Percentiles rank a stretch among this genome's conserved stretches.
Evolutionary conservation across 768 basidiomycete genomes (phyloP).

Genomic region (Grammothele lineata): DNA sequence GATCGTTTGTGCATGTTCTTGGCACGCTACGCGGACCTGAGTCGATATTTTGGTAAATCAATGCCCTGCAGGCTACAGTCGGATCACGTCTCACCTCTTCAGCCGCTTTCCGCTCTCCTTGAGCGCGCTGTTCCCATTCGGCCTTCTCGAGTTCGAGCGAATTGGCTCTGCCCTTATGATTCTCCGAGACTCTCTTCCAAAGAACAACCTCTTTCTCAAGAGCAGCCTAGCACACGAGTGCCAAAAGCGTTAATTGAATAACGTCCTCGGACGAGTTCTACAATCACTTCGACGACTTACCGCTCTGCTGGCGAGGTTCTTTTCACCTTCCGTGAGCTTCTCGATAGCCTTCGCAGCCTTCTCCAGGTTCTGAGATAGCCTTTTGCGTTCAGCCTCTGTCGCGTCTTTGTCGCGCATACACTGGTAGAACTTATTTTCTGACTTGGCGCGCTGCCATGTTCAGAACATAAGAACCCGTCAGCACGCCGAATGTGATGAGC

Average conservation of each 20-base stretch:
- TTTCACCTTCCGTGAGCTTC: constrained; percentile 58
- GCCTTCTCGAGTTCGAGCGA: constrained; percentile 28
- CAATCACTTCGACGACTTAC: no score
- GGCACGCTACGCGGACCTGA: constrained; percentile 7
- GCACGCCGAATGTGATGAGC: neutral
- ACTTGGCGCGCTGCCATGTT: constrained; percentile 79
- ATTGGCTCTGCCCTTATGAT: constrained; percentile 24
- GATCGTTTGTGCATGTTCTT: constrained; percentile 32
- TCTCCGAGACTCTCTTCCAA: constrained; percentile 28
- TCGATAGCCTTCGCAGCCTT: constrained; percentile 65
- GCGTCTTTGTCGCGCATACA: constrained; percentile 89
- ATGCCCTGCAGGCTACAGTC: neutral
- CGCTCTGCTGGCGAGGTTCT: constrained; percentile 51
- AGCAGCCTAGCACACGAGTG: constrained; percentile 24
- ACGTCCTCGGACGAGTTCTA: no score
- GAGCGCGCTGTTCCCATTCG: constrained; percentile 31
- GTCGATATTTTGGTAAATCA: neutral
- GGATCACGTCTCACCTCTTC: constrained; percentile 35
- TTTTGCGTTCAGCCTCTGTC: constrained; percentile 71
- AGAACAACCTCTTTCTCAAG: constrained; percentile 43
- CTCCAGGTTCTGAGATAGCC: constrained; percentile 48
- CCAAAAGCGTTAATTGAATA: no score
- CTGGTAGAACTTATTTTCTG: constrained; percentile 91
- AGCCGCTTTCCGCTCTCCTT: constrained; percentile 34
- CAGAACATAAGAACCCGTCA: neutral